Base-by-base conservation (phyloP, 495 filamentous ascomycete genomes). In the Penicillium maclennaniae region DNA sequence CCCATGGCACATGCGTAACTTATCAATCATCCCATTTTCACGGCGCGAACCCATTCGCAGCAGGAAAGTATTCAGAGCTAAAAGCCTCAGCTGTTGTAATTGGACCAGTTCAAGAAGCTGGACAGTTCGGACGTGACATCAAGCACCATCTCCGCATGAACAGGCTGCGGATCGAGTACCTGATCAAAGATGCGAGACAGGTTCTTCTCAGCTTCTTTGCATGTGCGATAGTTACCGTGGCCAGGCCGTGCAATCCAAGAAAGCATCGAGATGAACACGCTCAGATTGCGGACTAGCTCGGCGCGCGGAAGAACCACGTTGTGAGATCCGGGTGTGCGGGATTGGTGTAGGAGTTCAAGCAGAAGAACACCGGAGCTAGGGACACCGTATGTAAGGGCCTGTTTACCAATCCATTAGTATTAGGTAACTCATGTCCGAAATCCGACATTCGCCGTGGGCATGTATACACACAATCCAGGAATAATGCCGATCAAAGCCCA, bases 251-350 rank as follows among this genome's bases (percentile, higher is more conserved):
- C 59, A 0, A 86, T 72, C 71, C 79, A 80, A 7, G 77, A 77
- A 4, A 86, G 65, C 34, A 76, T 76, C 0, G 80, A 82, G 17
- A 85, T 72, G 41, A 87, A 81, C 14, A 85, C 75, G 49, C 82
- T 85, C 7, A 87, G 70, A 47, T 85, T 83, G 40, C 84, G 84
- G 34, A 86, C 81, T 8, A 81, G 71, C 55, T 83, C 79, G 0
- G 84, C 82, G 14, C 83, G 76, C 0, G 82, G 81, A 4, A 81
- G 64, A 48, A 70, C 49, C 26, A 71, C 52, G 23, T 56, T 43
- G 43, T 69, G 57, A 41, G 71, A 58, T 3, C 66, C 58, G 0
- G 70, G 62, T 4, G 67, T 62, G 51, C 79, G 76, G 14, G 78
- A 78, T 51, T 84, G 81, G 41, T 75, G 80, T 8, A 84, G 66